These are phyloP conservation scores for Daldinia concentrica DNA, from an alignment of 495 filamentous ascomycete species.

Conservation along the genomic window DNA sequence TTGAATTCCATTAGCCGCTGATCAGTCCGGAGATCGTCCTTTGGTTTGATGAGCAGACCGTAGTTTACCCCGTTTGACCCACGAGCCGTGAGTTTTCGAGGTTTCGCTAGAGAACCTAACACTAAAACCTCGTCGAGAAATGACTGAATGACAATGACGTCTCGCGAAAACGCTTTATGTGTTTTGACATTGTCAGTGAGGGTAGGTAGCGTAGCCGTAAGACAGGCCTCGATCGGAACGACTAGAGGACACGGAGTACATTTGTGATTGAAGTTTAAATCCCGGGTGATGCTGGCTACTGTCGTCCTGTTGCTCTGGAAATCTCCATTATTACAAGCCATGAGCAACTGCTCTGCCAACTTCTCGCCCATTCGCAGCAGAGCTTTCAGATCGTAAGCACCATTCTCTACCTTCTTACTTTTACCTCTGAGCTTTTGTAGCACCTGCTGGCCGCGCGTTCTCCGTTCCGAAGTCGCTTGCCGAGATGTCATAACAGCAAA, in stretches of 20 bases:
- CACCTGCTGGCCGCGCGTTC: constrained; percentile 61
- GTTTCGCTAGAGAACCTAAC: constrained; percentile 90
- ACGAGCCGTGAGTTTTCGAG: constrained; percentile 85
- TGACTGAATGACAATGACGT: constrained; percentile 61
- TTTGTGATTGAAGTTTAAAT: constrained; percentile 86
- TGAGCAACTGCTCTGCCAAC: constrained; percentile 82
- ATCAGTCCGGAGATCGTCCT: constrained; percentile 96
- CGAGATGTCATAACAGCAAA: constrained; percentile 75
- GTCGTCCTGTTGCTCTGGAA: constrained; percentile 70
- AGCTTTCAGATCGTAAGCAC: constrained; percentile 63
- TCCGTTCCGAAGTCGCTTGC: constrained; percentile 59
- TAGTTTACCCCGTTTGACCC: constrained; percentile 91
- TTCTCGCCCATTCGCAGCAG: constrained; percentile 82
- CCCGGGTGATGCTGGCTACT: constrained; percentile 71
- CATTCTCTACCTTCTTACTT: constrained; percentile 49
- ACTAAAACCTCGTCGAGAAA: constrained; percentile 88
- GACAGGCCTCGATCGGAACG: constrained; percentile 83
- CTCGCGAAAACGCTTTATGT: constrained; percentile 84
- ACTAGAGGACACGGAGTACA: constrained; percentile 83
- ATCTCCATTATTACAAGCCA: constrained; percentile 80
- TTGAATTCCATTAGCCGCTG: constrained; percentile 99
- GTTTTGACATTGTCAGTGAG: constrained; percentile 72
- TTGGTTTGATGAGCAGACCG: constrained; percentile 93
- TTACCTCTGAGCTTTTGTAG: constrained; percentile 53
- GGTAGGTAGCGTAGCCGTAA: constrained; percentile 83